Base-by-base conservation (phyloP, 805 yeast genomes). In the Saccharomycopsis sp. region DNA sequence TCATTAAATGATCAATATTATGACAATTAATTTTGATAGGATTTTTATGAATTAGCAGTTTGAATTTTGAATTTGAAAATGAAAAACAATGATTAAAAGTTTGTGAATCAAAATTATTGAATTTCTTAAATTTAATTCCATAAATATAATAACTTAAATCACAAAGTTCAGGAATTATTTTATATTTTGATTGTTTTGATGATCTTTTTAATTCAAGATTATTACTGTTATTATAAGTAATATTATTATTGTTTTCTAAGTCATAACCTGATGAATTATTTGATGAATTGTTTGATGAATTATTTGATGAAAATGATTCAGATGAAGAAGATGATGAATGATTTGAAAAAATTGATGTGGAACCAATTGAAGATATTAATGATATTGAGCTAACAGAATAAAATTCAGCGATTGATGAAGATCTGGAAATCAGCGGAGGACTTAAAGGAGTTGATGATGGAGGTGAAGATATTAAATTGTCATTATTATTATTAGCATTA, bases 51-150 rank as follows among this genome's bases (percentile, higher is more conserved):
- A 75, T 54, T 73, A 88, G 70, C 6, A 72, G 62, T 35, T 70
- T 70, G 31, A 84, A 58, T 2, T 75, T 62, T 40, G 82, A 75
- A 52, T 92, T 97, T 46, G 81, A 79, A 46, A 92, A 72, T 1
- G 96, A 87, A 54, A 88, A 92, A 40, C 88, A 76, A 56, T 87
- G 97, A 49, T 82, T 81, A 42, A 57, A 61, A 0, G 83, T 70
- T 52, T 87, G 85, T 1, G 95, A 83, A 50, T 82, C 94, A 0
- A 95, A 94, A 21, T 85, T 61, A 0, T 95, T 78, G 31, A 87
- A 85, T 55, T 86, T 85, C 26, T 83, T 67, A 52, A 81, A 89
- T 51, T 79, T 85, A 21, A 74, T 52, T 0, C 96, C 96, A 46
- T 77, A 73, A 4, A 81, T 55, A 52, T 84, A 86, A 2, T 82